phyloP scores from a whole-genome alignment of 805 yeast genomes.

The Cyberlindnera mrakii region DNA sequence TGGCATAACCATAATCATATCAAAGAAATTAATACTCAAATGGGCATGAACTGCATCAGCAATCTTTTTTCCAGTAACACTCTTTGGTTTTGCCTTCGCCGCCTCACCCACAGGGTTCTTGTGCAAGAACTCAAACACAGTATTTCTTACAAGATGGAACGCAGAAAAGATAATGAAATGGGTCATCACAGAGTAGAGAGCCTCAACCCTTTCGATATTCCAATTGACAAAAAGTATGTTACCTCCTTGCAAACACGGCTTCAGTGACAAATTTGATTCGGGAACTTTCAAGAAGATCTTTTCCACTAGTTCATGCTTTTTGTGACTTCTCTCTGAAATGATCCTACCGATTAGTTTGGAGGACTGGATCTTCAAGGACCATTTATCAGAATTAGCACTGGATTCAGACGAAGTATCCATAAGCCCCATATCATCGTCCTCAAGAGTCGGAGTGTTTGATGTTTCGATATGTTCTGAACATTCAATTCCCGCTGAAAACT shows the following conservation, averaged over 20 bases:
- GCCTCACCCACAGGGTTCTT: slow-evolving; percentile 18
- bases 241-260: slow-evolving; percentile 14
- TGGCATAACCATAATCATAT: slow-evolving; percentile 33
- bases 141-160: slow-evolving; percentile 38
- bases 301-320: slow-evolving; percentile 19
- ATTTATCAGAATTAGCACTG: slow-evolving; percentile 3
- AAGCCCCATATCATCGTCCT: slow-evolving; percentile 27
- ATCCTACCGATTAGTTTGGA: slow-evolving; percentile 23
- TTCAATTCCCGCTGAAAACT: not conserved
- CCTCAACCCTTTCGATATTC: slow-evolving; percentile 24
- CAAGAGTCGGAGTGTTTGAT: slow-evolving; percentile 27
- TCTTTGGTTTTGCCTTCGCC: slow-evolving; percentile 14
- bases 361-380: slow-evolving; percentile 8
- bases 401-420: slow-evolving; percentile 17
- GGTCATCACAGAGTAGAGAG: slow-evolving; percentile 33
- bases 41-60: slow-evolving; percentile 19
- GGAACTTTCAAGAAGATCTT: slow-evolving; percentile 30
- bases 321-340: slow-evolving; percentile 28
- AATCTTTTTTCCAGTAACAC: slow-evolving; percentile 13
- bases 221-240: slow-evolving; percentile 22
- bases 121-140: slow-evolving; percentile 23
- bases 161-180: slow-evolving; percentile 42
- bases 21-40: slow-evolving; percentile 18
- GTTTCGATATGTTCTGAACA: slow-evolving; percentile 2
- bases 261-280: slow-evolving; percentile 17